Base-by-base conservation (phyloP, 345 rosid species). In the Citrus sinensis region DNA sequence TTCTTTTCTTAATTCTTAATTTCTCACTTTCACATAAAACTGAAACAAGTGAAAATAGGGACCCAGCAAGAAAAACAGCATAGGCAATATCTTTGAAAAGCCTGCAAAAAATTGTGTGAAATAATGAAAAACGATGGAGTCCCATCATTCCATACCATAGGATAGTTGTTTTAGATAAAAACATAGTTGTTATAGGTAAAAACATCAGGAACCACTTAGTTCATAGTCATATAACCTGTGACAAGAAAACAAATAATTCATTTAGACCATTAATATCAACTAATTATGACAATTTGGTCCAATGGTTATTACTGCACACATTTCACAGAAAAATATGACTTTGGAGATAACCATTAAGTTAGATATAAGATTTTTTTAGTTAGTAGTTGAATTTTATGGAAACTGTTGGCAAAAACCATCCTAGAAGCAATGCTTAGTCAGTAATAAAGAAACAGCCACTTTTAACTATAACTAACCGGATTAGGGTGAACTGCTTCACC, bases 401-500 rank as follows among this genome's bases (percentile, higher is more conserved):
- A 42, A 42, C 14, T 10, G 14, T 42, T 7, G 14, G 49, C 14
- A 10, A 51, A 51, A 13, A 14, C 13, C 55, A 51, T 51, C 55
- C 20, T 16, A 51, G 55, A 14, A 14, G 20, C 20, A 49, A 51
- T 40, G 24, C 7, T 17, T 29, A 72, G 40, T 76, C 22, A 32
- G 29, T 25, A 51, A 14, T 25, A 19, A 60, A 54, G 60, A 66
- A 80, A 70, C 8, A 65, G 25, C 69, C 9, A 60, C 5, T 74
- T 13, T 27, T 5, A 63, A 68, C 29, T 20, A 39, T 54, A 37
- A 84, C 93, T 78, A 86, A 91, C 97, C 20, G 95, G 98, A 80
- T 95, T 86, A 82, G 91, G 92, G 78, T 80, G 80, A 62, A 30
- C 80, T 68, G 85, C 83, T 5, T 82, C 82, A 65, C 84, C 87